Evolutionary conservation across 305 asterid genomes (phyloP), one percentile per base, ranked within the genome.

Genomic region (Solanum hybrid): DNA sequence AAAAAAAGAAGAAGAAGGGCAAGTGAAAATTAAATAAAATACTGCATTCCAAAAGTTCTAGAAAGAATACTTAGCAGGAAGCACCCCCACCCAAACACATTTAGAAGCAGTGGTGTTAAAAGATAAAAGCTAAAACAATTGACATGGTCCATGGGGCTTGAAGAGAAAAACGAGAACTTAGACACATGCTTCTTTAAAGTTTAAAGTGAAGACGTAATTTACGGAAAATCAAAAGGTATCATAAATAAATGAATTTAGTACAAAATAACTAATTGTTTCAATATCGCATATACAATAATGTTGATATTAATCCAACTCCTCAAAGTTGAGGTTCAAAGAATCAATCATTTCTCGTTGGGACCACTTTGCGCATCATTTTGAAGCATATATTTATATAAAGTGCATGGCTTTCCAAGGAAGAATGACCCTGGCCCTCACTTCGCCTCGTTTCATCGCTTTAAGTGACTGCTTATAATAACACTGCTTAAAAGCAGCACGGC

Each of bases 401-500:
- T 7, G 20, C 39, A 70, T 22, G 70, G 80, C 65, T 31, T 36
- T 32, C 24, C 65, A 15, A 37, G 27, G 80, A 75, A 65, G 90
- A 27, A 29, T 57, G 87, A 10, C 26, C 70, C 31, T 70, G 32
- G 17, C 8, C 70, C 87, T 39, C 37, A 14, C 17, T 41, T 61
- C 22, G 27, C 70, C 84, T 84, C 6, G 20, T 31, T 84, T 51
- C 22, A 84, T 51, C 37, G 29, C 75, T 29, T 51, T 29, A 82
- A 82, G 76, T 26, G 15, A 29, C 26, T 20, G 39, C 76, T 20
- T 51, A 2, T 29, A 29, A 31, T 84, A 84, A 20, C 11, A 84
- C 12, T 29, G 77, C 27, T 80, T 51, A 73, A 80, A 92, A 75
- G 89, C 87, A 90, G 86, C 26, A 86, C 65, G 78, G 87, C 26